These are phyloP conservation scores for Trichoderma pleuroti DNA, from an alignment of 2,329 filamentous ascomycete species.

Conservation along the genomic window DNA sequence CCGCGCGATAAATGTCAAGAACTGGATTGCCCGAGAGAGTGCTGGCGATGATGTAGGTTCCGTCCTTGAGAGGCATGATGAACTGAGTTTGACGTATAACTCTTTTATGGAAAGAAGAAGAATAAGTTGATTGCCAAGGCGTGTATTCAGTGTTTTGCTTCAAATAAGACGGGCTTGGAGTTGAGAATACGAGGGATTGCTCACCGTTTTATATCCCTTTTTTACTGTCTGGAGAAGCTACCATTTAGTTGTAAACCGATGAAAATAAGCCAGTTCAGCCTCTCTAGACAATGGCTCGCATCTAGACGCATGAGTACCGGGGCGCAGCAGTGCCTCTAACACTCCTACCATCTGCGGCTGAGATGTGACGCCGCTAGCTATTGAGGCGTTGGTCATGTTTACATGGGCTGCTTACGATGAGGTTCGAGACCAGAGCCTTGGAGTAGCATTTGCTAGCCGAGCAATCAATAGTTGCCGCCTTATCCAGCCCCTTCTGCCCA, in stretches of 20 bases:
- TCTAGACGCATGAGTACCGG: background rate
- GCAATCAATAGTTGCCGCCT: background rate
- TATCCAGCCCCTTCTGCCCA: background rate
- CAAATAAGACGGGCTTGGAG: background rate
- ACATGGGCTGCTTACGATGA: background rate
- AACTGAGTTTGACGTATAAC: too few relatives aligned
- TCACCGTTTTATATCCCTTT: background rate
- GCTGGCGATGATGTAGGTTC: conserved; percentile 7
- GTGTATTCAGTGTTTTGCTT: background rate
- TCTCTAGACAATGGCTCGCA: background rate
- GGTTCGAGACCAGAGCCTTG: background rate
- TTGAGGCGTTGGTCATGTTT: background rate
- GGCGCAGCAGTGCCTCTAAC: background rate
- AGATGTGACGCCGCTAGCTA: background rate
- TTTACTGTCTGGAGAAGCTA: background rate
- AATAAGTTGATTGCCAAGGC: background rate
- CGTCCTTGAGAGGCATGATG: conserved; percentile 2
- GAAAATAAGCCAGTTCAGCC: background rate
- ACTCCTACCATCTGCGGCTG: background rate
- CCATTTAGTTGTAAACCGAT: background rate
- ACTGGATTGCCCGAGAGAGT: background rate
- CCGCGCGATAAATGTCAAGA: background rate
- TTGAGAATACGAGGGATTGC: background rate
- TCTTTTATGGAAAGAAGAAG: background rate
- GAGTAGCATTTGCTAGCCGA: background rate